phyloP scores from a whole-genome alignment of 2,329 filamentous ascomycete species.

The Aspergillus fructus region DNA sequence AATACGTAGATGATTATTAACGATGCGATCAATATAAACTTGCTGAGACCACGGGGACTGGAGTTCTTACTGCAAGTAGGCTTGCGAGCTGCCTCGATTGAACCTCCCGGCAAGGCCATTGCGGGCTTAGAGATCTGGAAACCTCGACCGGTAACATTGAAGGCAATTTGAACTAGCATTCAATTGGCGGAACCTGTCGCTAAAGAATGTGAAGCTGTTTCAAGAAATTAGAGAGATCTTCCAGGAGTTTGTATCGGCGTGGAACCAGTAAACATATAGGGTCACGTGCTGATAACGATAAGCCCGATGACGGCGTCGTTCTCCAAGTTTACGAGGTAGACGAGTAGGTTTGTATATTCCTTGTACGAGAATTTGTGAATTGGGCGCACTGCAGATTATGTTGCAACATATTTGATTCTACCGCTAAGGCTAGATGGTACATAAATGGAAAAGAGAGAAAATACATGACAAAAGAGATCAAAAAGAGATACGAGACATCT shows the following conservation, averaged over 20 bases:
- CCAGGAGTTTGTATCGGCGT: background rate
- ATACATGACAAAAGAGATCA: constrained; percentile 4
- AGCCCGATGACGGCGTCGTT: no score
- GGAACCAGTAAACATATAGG: background rate
- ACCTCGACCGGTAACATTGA: constrained; percentile 35
- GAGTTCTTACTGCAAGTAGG: constrained; percentile 38
- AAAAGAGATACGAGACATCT: constrained; percentile 6
- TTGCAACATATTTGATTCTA: background rate
- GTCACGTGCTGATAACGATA: background rate
- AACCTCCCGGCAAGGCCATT: constrained; percentile 46
- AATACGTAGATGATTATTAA: background rate
- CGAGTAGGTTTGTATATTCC: no score
- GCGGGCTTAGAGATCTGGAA: constrained; percentile 33
- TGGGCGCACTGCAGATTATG: background rate
- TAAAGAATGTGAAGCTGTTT: background rate
- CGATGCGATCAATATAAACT: background rate
- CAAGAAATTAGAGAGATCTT: background rate
- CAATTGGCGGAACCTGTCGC: background rate
- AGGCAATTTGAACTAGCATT: background rate
- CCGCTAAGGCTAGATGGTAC: constrained; percentile 8
- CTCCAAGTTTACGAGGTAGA: background rate
- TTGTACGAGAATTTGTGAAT: background rate
- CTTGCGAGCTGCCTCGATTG: constrained; percentile 43
- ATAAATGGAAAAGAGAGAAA: constrained; percentile 1
- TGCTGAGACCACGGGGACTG: background rate